phyloP scores from a whole-genome alignment of 805 yeast genomes.

The Saturnispora serradocipensis region DNA sequence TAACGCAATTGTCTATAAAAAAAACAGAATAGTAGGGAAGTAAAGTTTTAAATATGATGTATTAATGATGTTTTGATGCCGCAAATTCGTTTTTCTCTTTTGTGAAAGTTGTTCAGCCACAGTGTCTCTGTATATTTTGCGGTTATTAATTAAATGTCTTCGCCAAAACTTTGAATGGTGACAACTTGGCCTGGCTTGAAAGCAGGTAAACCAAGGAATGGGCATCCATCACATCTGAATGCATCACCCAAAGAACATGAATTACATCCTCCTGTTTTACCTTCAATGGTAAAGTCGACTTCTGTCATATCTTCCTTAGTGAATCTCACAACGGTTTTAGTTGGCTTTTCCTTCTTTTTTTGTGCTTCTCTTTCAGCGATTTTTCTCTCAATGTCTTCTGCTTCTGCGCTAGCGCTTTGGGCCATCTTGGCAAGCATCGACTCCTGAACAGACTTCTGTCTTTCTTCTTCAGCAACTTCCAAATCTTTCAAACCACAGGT shows the following conservation, averaged over 20 bases:
- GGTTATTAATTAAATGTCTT: slow-evolving; percentile 44
- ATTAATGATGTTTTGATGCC: not conserved
- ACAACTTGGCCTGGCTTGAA: slow-evolving; percentile 95
- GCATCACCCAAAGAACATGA: slow-evolving; percentile 98
- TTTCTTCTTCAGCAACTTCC: slow-evolving; percentile 56
- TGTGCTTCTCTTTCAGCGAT: slow-evolving; percentile 23
- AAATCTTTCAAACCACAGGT: slow-evolving; percentile 91
- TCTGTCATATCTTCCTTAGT: slow-evolving; percentile 70
- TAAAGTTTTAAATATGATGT: not conserved
- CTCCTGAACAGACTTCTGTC: slow-evolving; percentile 36
- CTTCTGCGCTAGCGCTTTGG: slow-evolving; percentile 43
- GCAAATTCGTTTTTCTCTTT: not conserved
- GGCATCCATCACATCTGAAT: slow-evolving; percentile 97
- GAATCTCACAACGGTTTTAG: slow-evolving; percentile 35
- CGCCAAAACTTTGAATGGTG: slow-evolving; percentile 64
- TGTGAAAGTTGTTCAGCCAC: no score
- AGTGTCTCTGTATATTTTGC: no score
- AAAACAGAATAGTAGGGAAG: not conserved
- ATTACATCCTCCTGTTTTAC: slow-evolving; percentile 96
- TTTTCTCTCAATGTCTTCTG: slow-evolving; percentile 44
- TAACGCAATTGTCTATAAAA: not conserved
- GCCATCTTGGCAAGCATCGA: slow-evolving; percentile 39
- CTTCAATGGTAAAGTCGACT: slow-evolving; percentile 91
- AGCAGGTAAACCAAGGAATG: slow-evolving; percentile 93
- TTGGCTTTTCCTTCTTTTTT: slow-evolving; percentile 9